Base-by-base conservation (phyloP, 2,329 filamentous ascomycete species). In the Monosporascus sp. region DNA sequence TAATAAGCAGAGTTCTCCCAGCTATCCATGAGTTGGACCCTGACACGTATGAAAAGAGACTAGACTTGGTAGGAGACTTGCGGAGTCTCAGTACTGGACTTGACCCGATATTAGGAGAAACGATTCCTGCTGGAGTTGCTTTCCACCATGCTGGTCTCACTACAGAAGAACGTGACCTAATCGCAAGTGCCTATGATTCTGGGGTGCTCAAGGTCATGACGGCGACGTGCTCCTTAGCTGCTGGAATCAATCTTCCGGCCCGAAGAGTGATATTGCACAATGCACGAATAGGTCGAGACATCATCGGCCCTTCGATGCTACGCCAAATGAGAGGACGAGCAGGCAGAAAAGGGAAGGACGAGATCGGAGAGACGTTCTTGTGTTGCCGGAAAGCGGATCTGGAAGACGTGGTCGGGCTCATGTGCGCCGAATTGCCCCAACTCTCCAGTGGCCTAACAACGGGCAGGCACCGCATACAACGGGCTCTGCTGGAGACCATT, bases 251-350 rank as follows among this genome's bases (percentile, higher is more conserved):
- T 68, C 72, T 92, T 63, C 67, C 67, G 5, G 88, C 88, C 7
- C 77, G 88, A 51, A 76, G 88, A 59, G 88, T 92, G 1, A 89
- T 92, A 54, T 76, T 89, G 26, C 87, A 90, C 64, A 86, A 84
- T 56, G 87, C 86, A 31, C 79, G 85, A 41, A 91, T 91, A 86
- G 88, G 88, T 0, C 78, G 85, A 50, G 87, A 91, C 46, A 74
- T 91, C 48, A 81, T 91, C n/a, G 88, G 87, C 0, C 88, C 88
- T 14, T 84, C 88, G 4, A 88, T 92, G 85, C 74, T 92, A 68
- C 82, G 87, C 48, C 88, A 92, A 69, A 92, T 91, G 88, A 81
- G 87, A 64, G 88, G 88, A 3, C 79, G 88, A 55, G 88, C 88
- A 20, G 88, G 88, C 7, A 80, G 88, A 51, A 91, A 91, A 69